Evolutionary conservation across 148 eudicot species (phyloP).

Genomic region (Chenopodium suecicum): DNA sequence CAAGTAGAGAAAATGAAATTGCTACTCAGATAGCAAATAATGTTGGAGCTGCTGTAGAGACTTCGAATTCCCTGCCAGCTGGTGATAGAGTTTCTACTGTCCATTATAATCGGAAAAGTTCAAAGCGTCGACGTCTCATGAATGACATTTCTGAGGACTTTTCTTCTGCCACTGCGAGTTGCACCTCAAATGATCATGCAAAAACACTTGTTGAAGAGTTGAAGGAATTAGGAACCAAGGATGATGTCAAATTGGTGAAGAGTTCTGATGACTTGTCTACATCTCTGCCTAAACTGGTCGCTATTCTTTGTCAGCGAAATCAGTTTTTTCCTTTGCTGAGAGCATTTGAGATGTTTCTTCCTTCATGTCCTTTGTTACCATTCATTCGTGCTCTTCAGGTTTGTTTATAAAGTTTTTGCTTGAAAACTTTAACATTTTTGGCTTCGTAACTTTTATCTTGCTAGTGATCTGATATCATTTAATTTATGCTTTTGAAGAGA

Average conservation of each 20-base stretch:
- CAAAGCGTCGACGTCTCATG: constrained; percentile 72
- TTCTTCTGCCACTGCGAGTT: constrained; percentile 27
- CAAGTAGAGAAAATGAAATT: constrained; percentile 69
- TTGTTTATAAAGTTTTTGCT: constrained; percentile 10
- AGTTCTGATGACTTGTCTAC: constrained; percentile 59
- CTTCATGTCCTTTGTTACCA: constrained; percentile 87
- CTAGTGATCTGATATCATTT: not conserved
- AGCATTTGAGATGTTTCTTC: constrained; percentile 97
- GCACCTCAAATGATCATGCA: constrained; percentile 37
- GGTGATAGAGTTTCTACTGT: constrained; percentile 43
- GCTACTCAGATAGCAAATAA: constrained; percentile 71
- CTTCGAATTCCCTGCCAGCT: constrained; percentile 62
- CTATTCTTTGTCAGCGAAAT: constrained; percentile 82
- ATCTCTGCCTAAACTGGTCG: constrained; percentile 78
- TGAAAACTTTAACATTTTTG: not conserved
- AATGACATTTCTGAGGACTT: constrained; percentile 46
- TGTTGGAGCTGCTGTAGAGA: constrained; percentile 88
- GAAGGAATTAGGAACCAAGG: constrained; percentile 32
- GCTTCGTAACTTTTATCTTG: not conserved
- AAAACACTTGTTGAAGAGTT: constrained; percentile 40
- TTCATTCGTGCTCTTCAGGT: constrained; percentile 99
- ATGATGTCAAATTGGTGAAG: constrained; percentile 36
- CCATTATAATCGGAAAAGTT: constrained; percentile 74
- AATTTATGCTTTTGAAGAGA: not conserved
- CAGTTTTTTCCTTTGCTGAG: constrained; percentile 82